Percentiles rank a stretch among this genome's conserved stretches.
Evolutionary conservation across 371 early-diverging fungal species (phyloP).

Genomic region (Pancytospora philotis): DNA sequence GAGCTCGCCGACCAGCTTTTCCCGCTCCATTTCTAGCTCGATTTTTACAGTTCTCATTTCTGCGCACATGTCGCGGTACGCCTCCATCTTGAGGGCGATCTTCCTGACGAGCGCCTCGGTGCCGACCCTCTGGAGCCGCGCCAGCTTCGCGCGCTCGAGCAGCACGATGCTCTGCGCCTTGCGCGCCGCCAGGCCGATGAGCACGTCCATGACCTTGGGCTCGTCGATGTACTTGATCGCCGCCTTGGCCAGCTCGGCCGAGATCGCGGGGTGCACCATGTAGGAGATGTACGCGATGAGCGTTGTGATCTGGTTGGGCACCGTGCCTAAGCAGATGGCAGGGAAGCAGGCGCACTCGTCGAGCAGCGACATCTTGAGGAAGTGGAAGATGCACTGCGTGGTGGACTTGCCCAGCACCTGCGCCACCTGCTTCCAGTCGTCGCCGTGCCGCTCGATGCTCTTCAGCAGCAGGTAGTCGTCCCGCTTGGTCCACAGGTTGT

Average conservation of each 20-base stretch:
- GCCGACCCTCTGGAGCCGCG: slow-evolving; percentile 43
- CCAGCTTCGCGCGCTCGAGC: slow-evolving; percentile 52
- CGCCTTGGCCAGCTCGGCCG: slow-evolving; percentile 69
- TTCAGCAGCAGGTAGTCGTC: slow-evolving; percentile 81
- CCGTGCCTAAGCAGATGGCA: slow-evolving; percentile 66
- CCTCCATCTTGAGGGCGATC: slow-evolving; percentile 48
- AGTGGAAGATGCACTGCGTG: slow-evolving; percentile 82
- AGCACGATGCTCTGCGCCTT: slow-evolving; percentile 44
- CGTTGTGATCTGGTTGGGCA: slow-evolving; percentile 86
- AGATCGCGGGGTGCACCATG: slow-evolving; percentile 76
- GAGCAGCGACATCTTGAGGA: slow-evolving; percentile 82
- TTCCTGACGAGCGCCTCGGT: slow-evolving; percentile 51
- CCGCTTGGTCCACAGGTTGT: slow-evolving; percentile 74
- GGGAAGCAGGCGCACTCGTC: slow-evolving; percentile 69
- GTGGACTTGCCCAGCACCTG: slow-evolving; percentile 68
- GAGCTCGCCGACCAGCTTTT: slow-evolving; percentile 18
- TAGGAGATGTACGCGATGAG: slow-evolving; percentile 81
- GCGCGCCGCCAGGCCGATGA: slow-evolving; percentile 57
- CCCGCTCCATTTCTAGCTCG: slow-evolving; percentile 35
- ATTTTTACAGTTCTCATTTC: slow-evolving; percentile 47
- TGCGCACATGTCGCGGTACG: slow-evolving; percentile 38
- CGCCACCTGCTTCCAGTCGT: slow-evolving; percentile 84
- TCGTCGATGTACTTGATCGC: slow-evolving; percentile 26
- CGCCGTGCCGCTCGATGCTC: slow-evolving; percentile 76
- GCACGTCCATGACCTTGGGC: not conserved